Percentiles rank a stretch among this genome's conserved stretches.
These are phyloP conservation scores for Boletellus emodensis DNA, from an alignment of 768 basidiomycete species.

Conservation along the genomic window DNA sequence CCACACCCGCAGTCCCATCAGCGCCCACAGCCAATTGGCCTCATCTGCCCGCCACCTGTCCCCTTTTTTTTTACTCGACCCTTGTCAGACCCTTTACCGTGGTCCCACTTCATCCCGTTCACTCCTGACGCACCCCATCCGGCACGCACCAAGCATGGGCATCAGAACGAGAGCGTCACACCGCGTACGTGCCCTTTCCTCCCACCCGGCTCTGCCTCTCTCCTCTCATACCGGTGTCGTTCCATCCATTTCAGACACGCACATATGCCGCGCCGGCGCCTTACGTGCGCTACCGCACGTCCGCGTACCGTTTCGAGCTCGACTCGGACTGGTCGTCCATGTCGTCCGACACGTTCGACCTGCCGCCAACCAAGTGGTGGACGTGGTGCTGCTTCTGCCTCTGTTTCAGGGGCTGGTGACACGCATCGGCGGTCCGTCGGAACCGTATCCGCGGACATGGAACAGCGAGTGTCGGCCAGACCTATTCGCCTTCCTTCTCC, in stretches of 20 bases:
- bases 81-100: background rate
- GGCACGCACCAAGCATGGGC: conserved; percentile 5
- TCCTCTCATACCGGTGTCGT: background rate
- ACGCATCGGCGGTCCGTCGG: conserved; percentile 3
- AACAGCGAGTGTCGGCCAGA: background rate
- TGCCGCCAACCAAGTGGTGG: conserved; percentile 21
- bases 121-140: background rate
- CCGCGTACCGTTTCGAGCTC: conserved; percentile 19
- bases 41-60: background rate
- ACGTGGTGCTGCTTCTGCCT: conserved; percentile 9
- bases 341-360: conserved; percentile 25
- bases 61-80: background rate
- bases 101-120: background rate
- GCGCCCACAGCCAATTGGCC: background rate
- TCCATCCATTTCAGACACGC: conserved; percentile 1
- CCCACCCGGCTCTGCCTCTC: background rate
- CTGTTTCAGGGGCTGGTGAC: conserved; percentile 27
- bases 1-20: conserved; percentile 1
- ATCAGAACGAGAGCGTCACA: conserved; percentile 3
- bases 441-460: conserved; percentile 10
- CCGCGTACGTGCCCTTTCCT: conserved; percentile 6
- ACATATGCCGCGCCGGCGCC: background rate
- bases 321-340: conserved; percentile 24
- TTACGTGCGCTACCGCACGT: conserved; percentile 1
- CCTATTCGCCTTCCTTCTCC: background rate